These are phyloP conservation scores for Blastocystis sp. DNA, from an alignment of 352 stramenopile species.

Conservation along the genomic window DNA sequence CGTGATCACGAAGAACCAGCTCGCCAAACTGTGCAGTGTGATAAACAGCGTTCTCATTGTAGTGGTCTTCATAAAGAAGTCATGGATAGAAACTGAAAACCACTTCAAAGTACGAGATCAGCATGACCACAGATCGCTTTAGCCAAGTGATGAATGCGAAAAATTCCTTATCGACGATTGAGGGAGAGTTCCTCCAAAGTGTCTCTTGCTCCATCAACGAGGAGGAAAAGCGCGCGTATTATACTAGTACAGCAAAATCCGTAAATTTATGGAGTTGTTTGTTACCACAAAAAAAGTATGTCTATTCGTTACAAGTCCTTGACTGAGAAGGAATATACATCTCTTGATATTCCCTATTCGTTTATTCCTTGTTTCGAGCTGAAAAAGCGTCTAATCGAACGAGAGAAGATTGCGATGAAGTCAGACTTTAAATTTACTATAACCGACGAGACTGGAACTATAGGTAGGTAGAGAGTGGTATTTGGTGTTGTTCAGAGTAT, in stretches of 20 bases:
- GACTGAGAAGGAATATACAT: not conserved
- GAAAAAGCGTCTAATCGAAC: slow-evolving; percentile 33
- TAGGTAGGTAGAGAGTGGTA: not conserved
- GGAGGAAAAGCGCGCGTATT: not conserved
- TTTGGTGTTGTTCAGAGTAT: not conserved
- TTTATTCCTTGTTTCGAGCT: not conserved
- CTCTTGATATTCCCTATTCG: slow-evolving; percentile 8
- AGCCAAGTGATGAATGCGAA: slow-evolving; percentile 12
- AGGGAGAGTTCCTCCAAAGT: not conserved
- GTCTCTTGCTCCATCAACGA: not conserved
- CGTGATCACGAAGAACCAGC: not conserved
- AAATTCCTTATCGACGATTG: slow-evolving; percentile 44
- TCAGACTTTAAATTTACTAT: slow-evolving; percentile 25
- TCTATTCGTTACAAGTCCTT: slow-evolving; percentile 18
- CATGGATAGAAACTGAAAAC: not conserved
- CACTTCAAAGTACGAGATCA: not conserved
- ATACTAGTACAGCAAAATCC: not conserved
- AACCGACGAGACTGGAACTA: not conserved
- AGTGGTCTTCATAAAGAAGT: not conserved
- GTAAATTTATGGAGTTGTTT: not conserved
- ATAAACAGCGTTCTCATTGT: slow-evolving; percentile 19
- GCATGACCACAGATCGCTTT: not conserved
- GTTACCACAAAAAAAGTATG: slow-evolving; percentile 40
- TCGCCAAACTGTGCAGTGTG: not conserved
- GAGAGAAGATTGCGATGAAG: slow-evolving; percentile 18